Evolutionary conservation across 106 monocot species (phyloP).

Genomic region (Apostasia shenzhenica): DNA sequence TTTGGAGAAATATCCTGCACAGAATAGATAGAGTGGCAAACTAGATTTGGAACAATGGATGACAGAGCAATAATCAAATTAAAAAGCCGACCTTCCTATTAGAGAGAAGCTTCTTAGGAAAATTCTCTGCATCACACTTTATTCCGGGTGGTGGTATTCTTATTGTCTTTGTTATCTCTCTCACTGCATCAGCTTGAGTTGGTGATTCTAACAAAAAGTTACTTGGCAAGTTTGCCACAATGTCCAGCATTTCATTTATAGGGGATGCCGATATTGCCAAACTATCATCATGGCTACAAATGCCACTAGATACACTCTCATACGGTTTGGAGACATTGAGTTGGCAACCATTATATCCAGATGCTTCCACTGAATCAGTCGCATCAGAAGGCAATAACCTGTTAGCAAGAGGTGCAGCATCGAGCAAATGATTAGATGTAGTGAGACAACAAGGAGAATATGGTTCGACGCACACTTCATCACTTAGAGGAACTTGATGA

Average conservation of each 20-base stretch:
- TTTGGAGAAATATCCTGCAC: conserved; percentile 63
- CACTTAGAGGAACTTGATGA: conserved; percentile 5
- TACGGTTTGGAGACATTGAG: background rate
- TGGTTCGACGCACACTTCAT: conserved; percentile 6
- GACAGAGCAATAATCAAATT: background rate
- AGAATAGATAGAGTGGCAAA: background rate
- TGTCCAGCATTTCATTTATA: background rate
- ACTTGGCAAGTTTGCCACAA: background rate
- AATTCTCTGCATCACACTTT: conserved; percentile 10
- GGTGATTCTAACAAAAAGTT: conserved; percentile 4
- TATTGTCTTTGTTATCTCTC: background rate
- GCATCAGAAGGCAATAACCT: background rate
- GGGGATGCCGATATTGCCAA: background rate
- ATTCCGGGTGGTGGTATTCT: background rate
- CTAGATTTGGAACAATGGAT: background rate
- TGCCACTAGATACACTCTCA: background rate
- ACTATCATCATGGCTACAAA: background rate
- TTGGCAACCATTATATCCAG: conserved; percentile 1
- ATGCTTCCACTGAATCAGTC: background rate
- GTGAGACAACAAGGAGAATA: background rate
- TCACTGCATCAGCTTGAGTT: background rate
- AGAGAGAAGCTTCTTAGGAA: conserved; percentile 53
- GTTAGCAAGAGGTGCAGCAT: background rate
- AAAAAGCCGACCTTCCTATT: conserved; percentile 56
- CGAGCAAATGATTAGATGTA: background rate